A percentile compares a stretch with the other conserved stretches of the same genome.
phyloP scores from a whole-genome alignment of 1,139 yeast genomes.

The Blastobotrys raffinosifermentans region DNA sequence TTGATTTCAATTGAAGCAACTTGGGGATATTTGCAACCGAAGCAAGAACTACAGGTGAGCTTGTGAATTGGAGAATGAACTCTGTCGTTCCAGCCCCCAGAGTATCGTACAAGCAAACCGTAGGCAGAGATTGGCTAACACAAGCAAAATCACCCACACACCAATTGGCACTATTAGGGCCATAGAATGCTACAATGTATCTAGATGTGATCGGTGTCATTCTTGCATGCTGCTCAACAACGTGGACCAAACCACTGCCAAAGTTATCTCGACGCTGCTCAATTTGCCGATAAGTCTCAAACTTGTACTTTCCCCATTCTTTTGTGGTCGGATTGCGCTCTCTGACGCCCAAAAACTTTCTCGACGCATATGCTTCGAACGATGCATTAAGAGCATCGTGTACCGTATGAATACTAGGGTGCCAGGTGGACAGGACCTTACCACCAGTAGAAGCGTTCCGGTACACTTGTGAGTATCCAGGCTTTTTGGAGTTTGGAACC shows the following conservation, averaged over 20 bases:
- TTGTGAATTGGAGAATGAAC: constrained; percentile 44
- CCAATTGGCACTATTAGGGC: background rate
- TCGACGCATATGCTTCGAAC: background rate
- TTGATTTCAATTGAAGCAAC: constrained; percentile 53
- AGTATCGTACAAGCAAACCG: constrained; percentile 96
- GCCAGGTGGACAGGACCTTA: background rate
- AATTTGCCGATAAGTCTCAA: background rate
- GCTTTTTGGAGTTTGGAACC: background rate
- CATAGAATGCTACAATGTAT: background rate
- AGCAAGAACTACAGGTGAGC: constrained; percentile 76
- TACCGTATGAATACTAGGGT: background rate
- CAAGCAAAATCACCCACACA: background rate
- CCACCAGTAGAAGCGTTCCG: constrained; percentile 3
- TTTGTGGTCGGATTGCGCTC: background rate
- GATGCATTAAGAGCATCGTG: background rate
- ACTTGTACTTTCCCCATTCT: background rate
- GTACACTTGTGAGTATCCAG: constrained; percentile 4
- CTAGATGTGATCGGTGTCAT: background rate
- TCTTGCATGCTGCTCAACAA: background rate
- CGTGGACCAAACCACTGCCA: background rate
- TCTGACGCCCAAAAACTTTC: background rate
- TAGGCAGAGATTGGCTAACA: constrained; percentile 62
- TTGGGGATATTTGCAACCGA: constrained; percentile 44
- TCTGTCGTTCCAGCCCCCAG: constrained; percentile 73
- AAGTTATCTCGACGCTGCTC: constrained; percentile 1